phyloP scores from a whole-genome alignment of 805 yeast genomes.

The Brettanomyces nanus region DNA sequence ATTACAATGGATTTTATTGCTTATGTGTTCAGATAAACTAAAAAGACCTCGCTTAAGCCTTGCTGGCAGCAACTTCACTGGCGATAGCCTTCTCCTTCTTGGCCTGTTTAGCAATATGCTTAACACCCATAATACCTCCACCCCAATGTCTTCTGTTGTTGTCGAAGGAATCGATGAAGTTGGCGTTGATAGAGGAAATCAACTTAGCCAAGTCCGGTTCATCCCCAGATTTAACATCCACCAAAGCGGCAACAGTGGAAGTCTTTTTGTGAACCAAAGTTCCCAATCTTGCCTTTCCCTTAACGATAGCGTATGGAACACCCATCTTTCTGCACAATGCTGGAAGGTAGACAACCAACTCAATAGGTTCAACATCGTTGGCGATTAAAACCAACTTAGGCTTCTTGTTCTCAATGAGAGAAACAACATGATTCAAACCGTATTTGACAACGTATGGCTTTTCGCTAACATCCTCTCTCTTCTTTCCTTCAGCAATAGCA shows the following conservation, averaged over 20 bases:
- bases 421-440: constrained; percentile 99
- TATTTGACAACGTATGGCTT: constrained; percentile 96
- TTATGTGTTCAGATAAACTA: no score
- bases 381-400: constrained; percentile 96
- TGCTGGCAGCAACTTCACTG: constrained; percentile 46
- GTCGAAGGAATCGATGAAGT: constrained; percentile 91
- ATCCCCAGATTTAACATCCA: constrained; percentile 92
- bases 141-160: constrained; percentile 99
- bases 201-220: constrained; percentile 91
- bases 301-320: constrained; percentile 96
- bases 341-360: constrained; percentile 93
- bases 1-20: no score
- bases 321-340: constrained; percentile 99
- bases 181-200: constrained; percentile 86
- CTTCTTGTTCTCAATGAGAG: constrained; percentile 96
- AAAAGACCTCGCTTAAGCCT: constrained; percentile 5
- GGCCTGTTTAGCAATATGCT: constrained; percentile 79
- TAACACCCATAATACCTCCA: constrained; percentile 97
- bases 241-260: constrained; percentile 93
- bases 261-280: constrained; percentile 96
- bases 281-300: constrained; percentile 98
- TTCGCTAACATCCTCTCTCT: constrained; percentile 92
- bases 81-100: constrained; percentile 53
- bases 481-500: constrained; percentile 96
- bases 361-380: constrained; percentile 98